A percentile compares a stretch with the other conserved stretches of the same genome.
phyloP scores from a whole-genome alignment of 768 basidiomycete species.

The Calocybe indica region DNA sequence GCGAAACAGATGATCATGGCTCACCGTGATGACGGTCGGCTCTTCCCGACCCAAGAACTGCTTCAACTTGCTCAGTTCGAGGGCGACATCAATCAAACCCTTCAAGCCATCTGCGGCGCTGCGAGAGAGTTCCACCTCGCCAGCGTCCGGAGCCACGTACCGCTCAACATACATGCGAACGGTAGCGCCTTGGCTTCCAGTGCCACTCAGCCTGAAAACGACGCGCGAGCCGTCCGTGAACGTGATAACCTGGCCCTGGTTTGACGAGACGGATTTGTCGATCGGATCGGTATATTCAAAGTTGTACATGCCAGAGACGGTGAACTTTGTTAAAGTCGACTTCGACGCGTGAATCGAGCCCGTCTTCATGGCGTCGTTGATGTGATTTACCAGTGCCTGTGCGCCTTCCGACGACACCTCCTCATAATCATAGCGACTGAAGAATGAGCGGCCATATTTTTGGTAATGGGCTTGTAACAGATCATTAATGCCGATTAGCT shows the following conservation, averaged over 20 bases:
- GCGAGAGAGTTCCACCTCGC: slow-evolving; percentile 62
- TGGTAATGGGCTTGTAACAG: slow-evolving; percentile 83
- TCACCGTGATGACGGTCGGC: slow-evolving; percentile 95
- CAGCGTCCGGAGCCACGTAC: slow-evolving; percentile 68
- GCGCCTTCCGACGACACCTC: slow-evolving; percentile 92
- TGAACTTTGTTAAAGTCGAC: slow-evolving; percentile 67
- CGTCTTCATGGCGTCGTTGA: slow-evolving; percentile 66
- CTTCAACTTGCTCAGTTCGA: slow-evolving; percentile 79
- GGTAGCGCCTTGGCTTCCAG: slow-evolving; percentile 94
- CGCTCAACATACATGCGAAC: slow-evolving; percentile 95
- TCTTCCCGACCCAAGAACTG: slow-evolving; percentile 81
- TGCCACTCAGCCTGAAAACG: slow-evolving; percentile 94
- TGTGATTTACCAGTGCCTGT: slow-evolving; percentile 71
- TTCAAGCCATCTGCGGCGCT: slow-evolving; percentile 86
- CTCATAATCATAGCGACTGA: slow-evolving; percentile 99
- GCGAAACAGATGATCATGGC: slow-evolving; percentile 13
- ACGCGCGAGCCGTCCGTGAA: slow-evolving; percentile 92
- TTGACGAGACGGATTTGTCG: slow-evolving; percentile 86
- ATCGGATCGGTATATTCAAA: slow-evolving; percentile 99
- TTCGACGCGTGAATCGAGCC: slow-evolving; percentile 60
- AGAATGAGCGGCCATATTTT: slow-evolving; percentile 95
- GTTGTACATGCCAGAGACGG: slow-evolving; percentile 70
- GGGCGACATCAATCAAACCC: slow-evolving; percentile 93
- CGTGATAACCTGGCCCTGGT: slow-evolving; percentile 91
- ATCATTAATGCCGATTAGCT: slow-evolving; percentile 87